phyloP scores from a whole-genome alignment of 148 eudicot species.

The Fagopyrum tataricum region DNA sequence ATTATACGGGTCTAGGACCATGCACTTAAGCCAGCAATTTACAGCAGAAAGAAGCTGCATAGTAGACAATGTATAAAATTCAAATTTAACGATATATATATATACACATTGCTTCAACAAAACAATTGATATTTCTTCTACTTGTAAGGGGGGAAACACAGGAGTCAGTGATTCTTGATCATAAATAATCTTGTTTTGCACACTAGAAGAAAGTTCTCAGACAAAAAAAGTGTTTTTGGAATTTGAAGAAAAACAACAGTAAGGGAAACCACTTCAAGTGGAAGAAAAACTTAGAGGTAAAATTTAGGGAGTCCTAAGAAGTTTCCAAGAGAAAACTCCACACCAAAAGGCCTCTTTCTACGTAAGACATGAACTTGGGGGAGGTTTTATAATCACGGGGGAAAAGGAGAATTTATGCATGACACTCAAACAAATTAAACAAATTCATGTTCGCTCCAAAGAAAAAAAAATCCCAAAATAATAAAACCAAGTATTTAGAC shows the following conservation, averaged over 20 bases:
- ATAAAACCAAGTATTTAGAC: not conserved
- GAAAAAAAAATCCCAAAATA: not conserved
- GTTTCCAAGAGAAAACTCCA: not conserved
- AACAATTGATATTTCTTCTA: not conserved
- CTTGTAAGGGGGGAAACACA: not conserved
- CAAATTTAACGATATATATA: not conserved
- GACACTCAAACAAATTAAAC: not conserved
- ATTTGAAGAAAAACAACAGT: not conserved
- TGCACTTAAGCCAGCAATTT: slow-evolving; percentile 99
- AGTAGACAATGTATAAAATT: not conserved
- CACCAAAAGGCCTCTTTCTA: not conserved
- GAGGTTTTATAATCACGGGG: not conserved
- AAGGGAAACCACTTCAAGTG: not conserved
- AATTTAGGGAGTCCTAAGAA: not conserved
- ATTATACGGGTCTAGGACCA: slow-evolving; percentile 80
- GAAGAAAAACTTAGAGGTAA: not conserved
- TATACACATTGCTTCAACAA: not conserved
- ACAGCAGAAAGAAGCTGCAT: slow-evolving; percentile 88
- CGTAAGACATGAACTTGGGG: not conserved
- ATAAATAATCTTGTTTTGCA: not conserved
- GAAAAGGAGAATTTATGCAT: not conserved
- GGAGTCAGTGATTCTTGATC: not conserved
- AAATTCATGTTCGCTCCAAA: not conserved
- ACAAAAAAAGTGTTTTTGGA: not conserved
- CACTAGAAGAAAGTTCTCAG: not conserved